Conservation (phyloP, 371 early-diverging fungal genomes). For the Mucor sp. region DNA sequence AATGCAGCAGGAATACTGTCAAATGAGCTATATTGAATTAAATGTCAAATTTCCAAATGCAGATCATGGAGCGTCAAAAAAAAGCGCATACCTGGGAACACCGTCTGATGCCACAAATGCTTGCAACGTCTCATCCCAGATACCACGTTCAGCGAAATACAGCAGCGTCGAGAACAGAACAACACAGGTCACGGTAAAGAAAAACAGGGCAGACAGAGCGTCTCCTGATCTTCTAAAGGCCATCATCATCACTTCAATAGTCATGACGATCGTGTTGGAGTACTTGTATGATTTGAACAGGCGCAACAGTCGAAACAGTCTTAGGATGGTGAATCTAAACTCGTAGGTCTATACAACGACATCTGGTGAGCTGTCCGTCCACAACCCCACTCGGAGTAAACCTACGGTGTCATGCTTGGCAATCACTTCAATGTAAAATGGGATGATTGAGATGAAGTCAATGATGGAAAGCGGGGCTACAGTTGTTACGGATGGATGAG, state of each 20-base stretch:
- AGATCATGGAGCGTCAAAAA: not conserved
- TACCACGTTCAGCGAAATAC: conserved; percentile 87
- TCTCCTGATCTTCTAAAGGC: conserved; percentile 80
- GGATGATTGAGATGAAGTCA: conserved; percentile 81
- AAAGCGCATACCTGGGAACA: conserved; percentile 50
- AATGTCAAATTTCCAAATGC: not conserved
- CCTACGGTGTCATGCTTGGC: conserved; percentile 71
- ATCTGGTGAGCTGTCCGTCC: not conserved
- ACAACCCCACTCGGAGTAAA: not conserved
- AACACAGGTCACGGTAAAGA: conserved; percentile 75
- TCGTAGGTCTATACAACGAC: conserved; percentile 61
- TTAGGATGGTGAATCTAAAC: conserved; percentile 83
- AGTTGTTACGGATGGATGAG: too few species aligned
- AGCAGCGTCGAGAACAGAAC: conserved; percentile 78
- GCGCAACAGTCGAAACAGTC: conserved; percentile 79
- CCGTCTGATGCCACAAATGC: conserved; percentile 70
- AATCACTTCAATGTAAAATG: conserved; percentile 79
- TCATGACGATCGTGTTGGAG: conserved; percentile 68
- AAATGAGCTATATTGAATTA: conserved; percentile 54
- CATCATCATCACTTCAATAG: conserved; percentile 86
- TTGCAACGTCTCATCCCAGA: conserved; percentile 73
- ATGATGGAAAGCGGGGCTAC: conserved; percentile 76
- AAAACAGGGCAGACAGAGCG: conserved; percentile 77
- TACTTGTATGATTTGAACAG: conserved; percentile 86
- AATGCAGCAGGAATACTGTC: conserved; percentile 85